Evolutionary conservation across 2,329 filamentous ascomycete genomes (phyloP).

Genomic region (Arthrobotrys megalospora): DNA sequence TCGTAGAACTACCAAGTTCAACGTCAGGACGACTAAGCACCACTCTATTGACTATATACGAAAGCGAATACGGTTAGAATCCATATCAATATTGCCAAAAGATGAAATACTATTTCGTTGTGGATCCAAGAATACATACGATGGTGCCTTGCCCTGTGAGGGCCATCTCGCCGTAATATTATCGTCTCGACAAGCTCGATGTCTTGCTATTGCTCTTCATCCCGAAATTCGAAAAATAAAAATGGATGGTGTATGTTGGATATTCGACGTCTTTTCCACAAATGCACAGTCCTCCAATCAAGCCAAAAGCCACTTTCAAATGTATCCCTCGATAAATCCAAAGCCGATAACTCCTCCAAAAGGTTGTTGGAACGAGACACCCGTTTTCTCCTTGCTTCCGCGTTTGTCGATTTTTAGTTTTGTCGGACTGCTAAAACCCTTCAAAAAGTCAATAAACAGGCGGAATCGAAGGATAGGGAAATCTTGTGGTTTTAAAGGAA

Average conservation of each 20-base stretch:
- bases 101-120: background rate
- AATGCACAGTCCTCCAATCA: conserved; percentile 23
- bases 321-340: background rate
- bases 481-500: conserved; percentile 51
- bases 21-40: conserved; percentile 54
- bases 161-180: conserved; percentile 60
- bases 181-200: conserved; percentile 49
- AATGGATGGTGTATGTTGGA: conserved; percentile 23
- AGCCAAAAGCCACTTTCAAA: background rate
- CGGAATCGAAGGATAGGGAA: conserved; percentile 31
- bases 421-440: conserved; percentile 38
- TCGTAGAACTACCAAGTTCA: conserved; percentile 51
- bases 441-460: conserved; percentile 30
- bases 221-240: conserved; percentile 43
- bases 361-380: background rate
- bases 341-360: background rate
- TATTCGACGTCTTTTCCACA: conserved; percentile 19
- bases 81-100: background rate
- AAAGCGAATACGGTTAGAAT: conserved; percentile 9
- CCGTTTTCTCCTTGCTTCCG: background rate
- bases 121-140: conserved; percentile 37
- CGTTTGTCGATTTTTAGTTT: conserved; percentile 13
- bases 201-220: conserved; percentile 40
- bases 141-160: conserved; percentile 61
- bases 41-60: conserved; percentile 55